phyloP scores from a whole-genome alignment of 1,284 basidiomycete genomes.

The Baeospora myosura region DNA sequence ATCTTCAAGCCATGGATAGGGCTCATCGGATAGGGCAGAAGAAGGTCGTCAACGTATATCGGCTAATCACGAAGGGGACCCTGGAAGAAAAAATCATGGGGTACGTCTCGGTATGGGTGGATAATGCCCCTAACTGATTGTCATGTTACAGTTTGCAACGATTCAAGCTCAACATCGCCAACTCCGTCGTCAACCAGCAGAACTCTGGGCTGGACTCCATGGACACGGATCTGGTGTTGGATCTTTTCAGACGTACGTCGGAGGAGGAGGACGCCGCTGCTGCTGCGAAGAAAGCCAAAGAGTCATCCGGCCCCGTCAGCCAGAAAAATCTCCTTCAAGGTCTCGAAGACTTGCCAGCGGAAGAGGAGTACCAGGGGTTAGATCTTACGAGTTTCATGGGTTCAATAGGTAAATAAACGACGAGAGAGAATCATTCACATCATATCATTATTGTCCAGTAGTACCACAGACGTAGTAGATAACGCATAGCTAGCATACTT shows the following conservation, averaged over 20 bases:
- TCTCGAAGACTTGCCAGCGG: constrained; percentile 81
- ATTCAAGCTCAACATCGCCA: constrained; percentile 98
- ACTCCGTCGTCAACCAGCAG: constrained; percentile 95
- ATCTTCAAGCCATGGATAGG: constrained; percentile 98
- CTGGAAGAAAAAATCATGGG: constrained; percentile 99
- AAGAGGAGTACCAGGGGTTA: constrained; percentile 84
- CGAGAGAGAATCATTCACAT: constrained; percentile 2
- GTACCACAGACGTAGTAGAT: constrained; percentile 7
- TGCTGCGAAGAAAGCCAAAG: constrained; percentile 49
- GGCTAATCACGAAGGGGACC: constrained; percentile 94
- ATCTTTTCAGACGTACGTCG: constrained; percentile 83
- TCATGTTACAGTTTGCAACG: constrained; percentile 77
- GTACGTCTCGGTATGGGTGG: constrained; percentile 40
- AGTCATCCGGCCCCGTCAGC: constrained; percentile 42
- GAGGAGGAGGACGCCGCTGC: constrained; percentile 61
- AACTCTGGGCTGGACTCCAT: constrained; percentile 90
- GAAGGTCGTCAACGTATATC: constrained; percentile 98
- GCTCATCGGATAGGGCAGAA: constrained; percentile 98
- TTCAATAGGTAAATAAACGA: constrained; percentile 45
- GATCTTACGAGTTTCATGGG: constrained; percentile 83
- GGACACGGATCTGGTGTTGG: constrained; percentile 96
- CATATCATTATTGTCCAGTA: constrained; percentile 20
- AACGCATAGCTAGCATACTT: constrained; percentile 2
- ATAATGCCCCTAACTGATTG: constrained; percentile 14
- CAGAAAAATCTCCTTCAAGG: constrained; percentile 81